These are phyloP conservation scores for Spathaspora gorwiae DNA, from an alignment of 805 yeast genomes.

Conservation along the genomic window DNA sequence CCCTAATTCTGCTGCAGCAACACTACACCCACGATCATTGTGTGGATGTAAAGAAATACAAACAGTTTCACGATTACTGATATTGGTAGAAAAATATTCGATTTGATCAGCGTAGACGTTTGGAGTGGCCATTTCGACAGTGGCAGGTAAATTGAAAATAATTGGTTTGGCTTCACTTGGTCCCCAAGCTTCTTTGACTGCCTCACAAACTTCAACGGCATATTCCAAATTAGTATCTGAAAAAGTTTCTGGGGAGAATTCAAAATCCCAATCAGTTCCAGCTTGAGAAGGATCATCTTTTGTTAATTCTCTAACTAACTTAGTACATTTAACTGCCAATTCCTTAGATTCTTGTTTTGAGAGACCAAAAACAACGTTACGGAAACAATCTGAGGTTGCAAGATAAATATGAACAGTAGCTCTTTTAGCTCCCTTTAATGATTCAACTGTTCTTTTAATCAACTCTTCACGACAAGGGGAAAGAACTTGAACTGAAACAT, in stretches of 20 bases:
- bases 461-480: constrained; percentile 74
- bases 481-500: constrained; percentile 72
- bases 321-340: constrained; percentile 60
- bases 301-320: constrained; percentile 60
- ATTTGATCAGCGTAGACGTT: constrained; percentile 82
- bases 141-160: constrained; percentile 79
- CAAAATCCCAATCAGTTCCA: constrained; percentile 66
- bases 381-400: constrained; percentile 71
- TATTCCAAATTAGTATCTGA: constrained; percentile 65
- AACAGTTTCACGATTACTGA: constrained; percentile 63
- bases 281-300: constrained; percentile 56
- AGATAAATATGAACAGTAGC: constrained; percentile 75
- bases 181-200: constrained; percentile 71
- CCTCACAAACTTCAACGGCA: constrained; percentile 64
- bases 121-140: constrained; percentile 79
- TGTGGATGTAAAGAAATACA: constrained; percentile 79
- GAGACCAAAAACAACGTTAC: constrained; percentile 66
- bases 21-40: constrained; percentile 83
- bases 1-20: constrained; percentile 83
- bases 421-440: constrained; percentile 66
- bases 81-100: constrained; percentile 61
- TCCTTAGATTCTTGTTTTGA: constrained; percentile 54
- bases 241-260: constrained; percentile 79
- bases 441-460: constrained; percentile 66
- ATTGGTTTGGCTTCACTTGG: constrained; percentile 64